A percentile compares a stretch with the other conserved stretches of the same genome.
phyloP scores from a whole-genome alignment of 495 filamentous ascomycete genomes.

The Penicillium simplicissimum region DNA sequence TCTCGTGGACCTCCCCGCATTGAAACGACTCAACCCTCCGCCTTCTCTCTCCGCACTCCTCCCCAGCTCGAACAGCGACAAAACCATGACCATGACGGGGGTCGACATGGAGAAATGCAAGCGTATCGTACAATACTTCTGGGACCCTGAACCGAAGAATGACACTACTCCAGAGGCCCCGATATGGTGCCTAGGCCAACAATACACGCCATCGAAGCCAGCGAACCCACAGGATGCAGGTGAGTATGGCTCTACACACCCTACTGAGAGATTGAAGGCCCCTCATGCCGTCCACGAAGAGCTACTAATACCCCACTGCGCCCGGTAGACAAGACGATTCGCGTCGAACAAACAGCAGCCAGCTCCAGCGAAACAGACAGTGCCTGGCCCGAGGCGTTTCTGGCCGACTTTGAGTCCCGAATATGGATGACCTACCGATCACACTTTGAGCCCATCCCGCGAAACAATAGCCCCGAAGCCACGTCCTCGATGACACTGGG shows the following conservation, averaged over 20 bases:
- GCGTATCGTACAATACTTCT: slow-evolving; percentile 87
- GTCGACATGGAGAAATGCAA: slow-evolving; percentile 69
- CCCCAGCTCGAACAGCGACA: not conserved
- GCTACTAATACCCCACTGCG: slow-evolving; percentile 1
- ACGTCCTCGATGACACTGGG: slow-evolving; percentile 76
- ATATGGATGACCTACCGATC: slow-evolving; percentile 98
- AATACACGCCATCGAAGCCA: slow-evolving; percentile 53
- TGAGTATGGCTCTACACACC: slow-evolving; percentile 4
- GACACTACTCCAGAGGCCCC: slow-evolving; percentile 64
- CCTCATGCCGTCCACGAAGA: not conserved
- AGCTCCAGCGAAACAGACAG: slow-evolving; percentile 34
- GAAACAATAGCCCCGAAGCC: slow-evolving; percentile 68
- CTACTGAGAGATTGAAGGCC: not conserved
- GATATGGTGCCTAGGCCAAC: slow-evolving; percentile 86
- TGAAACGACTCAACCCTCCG: not conserved
- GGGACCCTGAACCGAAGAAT: slow-evolving; percentile 91
- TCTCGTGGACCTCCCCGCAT: not conserved
- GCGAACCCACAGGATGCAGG: slow-evolving; percentile 21
- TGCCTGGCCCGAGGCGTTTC: slow-evolving; percentile 82
- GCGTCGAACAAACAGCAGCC: not conserved
- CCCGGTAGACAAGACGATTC: not conserved
- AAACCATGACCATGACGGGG: slow-evolving; percentile 51
- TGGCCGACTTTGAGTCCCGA: slow-evolving; percentile 89
- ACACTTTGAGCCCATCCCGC: slow-evolving; percentile 81
- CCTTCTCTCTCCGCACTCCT: not conserved